Conservation (phyloP, 345 rosid species). For the Litchi chinensis region DNA sequence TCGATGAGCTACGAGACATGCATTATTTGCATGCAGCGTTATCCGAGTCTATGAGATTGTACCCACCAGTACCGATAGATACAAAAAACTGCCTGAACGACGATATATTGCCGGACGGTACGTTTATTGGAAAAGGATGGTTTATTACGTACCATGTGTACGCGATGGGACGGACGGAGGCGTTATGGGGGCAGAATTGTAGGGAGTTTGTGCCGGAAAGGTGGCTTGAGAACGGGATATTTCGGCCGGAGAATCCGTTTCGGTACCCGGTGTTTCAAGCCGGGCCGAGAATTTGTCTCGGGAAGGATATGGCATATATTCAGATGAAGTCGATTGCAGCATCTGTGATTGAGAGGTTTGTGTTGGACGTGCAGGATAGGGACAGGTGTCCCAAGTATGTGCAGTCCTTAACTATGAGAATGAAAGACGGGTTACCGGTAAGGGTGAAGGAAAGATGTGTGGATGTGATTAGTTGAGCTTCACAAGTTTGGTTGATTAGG, state of each 20-base stretch:
- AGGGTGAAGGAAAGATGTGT: conserved; percentile 11
- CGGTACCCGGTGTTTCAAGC: conserved; percentile 46
- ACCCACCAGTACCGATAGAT: conserved; percentile 53
- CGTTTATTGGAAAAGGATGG: conserved; percentile 33
- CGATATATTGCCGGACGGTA: conserved; percentile 44
- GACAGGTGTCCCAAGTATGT: conserved; percentile 13
- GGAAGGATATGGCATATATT: conserved; percentile 44
- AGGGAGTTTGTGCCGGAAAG: conserved; percentile 43
- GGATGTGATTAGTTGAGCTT: not conserved
- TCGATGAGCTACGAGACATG: conserved; percentile 39
- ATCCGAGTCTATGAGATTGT: conserved; percentile 49
- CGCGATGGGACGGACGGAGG: conserved; percentile 47
- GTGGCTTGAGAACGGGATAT: conserved; percentile 37
- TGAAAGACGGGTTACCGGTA: conserved; percentile 31
- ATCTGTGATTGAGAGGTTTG: conserved; percentile 25
- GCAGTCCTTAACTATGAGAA: conserved; percentile 28
- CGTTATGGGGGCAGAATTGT: conserved; percentile 49
- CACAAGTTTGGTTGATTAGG: not conserved
- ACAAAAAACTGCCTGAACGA: conserved; percentile 29
- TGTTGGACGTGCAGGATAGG: conserved; percentile 19
- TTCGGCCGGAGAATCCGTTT: conserved; percentile 37
- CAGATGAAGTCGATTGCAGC: conserved; percentile 44
- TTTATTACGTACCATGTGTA: conserved; percentile 27
- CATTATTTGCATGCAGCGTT: conserved; percentile 47
- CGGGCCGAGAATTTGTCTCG: conserved; percentile 47